Percentiles rank a stretch among this genome's conserved stretches.
Evolutionary conservation across 257 asterid genomes (phyloP).

Genomic region (Scutellaria baicalensis): DNA sequence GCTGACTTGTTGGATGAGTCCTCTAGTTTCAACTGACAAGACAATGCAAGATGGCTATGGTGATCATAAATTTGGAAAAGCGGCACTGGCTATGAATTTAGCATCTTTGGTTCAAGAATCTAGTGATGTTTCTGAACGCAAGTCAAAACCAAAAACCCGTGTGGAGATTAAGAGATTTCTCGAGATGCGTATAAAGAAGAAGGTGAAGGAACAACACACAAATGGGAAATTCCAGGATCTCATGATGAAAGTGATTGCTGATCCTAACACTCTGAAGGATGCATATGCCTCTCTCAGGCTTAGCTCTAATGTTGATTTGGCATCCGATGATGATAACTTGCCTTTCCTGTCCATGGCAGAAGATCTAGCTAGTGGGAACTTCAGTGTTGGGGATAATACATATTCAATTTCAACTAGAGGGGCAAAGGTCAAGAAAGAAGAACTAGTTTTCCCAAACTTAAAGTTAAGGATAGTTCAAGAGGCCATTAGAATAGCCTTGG

Average conservation of each 20-base stretch:
- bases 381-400: conserved; percentile 56
- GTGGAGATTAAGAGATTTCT: conserved; percentile 54
- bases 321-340: conserved; percentile 33
- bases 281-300: conserved; percentile 67
- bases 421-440: conserved; percentile 41
- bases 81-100: conserved; percentile 57
- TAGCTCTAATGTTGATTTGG: conserved; percentile 55
- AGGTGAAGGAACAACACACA: conserved; percentile 65
- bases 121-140: conserved; percentile 25
- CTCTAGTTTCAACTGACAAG: conserved; percentile 9
- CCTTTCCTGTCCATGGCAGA: conserved; percentile 67
- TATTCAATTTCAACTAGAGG: conserved; percentile 60
- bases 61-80: conserved; percentile 22
- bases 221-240: conserved; percentile 69
- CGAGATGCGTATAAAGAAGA: conserved; percentile 68
- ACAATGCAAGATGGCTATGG: conserved; percentile 7
- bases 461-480: conserved; percentile 73
- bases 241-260: conserved; percentile 63
- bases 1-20: conserved; percentile 38
- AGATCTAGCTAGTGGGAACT: conserved; percentile 56
- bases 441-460: conserved; percentile 58
- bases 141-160: conserved; percentile 36
- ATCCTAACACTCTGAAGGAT: conserved; percentile 64
- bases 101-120: conserved; percentile 80
- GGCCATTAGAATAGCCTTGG: conserved; percentile 74